phyloP scores from a whole-genome alignment of 2,329 filamentous ascomycete species.

The Stagonosporopsis chrysanthemi region DNA sequence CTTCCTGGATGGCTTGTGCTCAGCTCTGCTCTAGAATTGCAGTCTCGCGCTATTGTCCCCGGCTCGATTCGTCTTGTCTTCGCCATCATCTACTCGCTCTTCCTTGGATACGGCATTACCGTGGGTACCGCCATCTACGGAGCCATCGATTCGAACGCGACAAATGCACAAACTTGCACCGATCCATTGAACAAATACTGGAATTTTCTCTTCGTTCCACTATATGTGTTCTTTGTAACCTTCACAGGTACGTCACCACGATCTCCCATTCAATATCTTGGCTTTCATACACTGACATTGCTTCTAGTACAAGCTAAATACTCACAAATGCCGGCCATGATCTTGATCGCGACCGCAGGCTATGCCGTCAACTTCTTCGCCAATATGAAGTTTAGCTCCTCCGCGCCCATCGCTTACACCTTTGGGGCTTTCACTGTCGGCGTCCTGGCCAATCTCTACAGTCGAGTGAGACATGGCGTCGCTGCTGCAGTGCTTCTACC shows the following conservation, averaged over 20 bases:
- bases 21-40: conserved; percentile 56
- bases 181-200: conserved; percentile 59
- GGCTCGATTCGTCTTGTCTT: conserved; percentile 59
- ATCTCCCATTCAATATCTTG: background rate
- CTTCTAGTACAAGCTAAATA: conserved; percentile 74
- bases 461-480: conserved; percentile 65
- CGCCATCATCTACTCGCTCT: conserved; percentile 60
- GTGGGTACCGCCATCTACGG: conserved; percentile 58
- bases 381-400: conserved; percentile 69
- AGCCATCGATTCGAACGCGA: conserved; percentile 55
- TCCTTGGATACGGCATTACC: conserved; percentile 60
- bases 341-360: conserved; percentile 73
- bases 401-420: conserved; percentile 77
- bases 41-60: conserved; percentile 56
- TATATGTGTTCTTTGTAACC: conserved; percentile 72
- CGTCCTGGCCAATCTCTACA: conserved; percentile 79
- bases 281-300: no score
- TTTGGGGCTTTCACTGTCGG: conserved; percentile 79
- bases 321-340: conserved; percentile 78
- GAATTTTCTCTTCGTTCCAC: conserved; percentile 76
- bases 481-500: conserved; percentile 46
- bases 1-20: conserved; percentile 58
- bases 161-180: conserved; percentile 51
- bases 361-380: conserved; percentile 79
- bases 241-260: conserved; percentile 58